phyloP scores from a whole-genome alignment of 2,329 filamentous ascomycete species.

The Fusarium pininemorale region DNA sequence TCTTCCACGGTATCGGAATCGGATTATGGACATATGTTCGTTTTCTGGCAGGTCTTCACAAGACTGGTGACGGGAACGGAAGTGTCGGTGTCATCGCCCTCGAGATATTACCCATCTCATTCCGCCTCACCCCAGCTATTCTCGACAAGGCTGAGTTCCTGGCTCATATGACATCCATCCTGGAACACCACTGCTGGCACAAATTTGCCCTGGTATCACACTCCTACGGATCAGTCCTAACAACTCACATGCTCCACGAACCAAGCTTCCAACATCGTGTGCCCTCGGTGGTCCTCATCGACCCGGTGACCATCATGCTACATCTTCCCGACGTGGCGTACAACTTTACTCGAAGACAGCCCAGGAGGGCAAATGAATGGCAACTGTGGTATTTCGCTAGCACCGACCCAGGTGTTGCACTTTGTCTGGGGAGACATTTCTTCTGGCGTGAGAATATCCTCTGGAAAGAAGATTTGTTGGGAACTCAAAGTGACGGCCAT shows the following conservation, averaged over 20 bases:
- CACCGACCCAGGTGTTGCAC: constrained; percentile 72
- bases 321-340: constrained; percentile 76
- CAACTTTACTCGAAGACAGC: constrained; percentile 70
- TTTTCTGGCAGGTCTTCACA: constrained; percentile 63
- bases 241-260: constrained; percentile 68
- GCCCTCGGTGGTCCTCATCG: constrained; percentile 57
- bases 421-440: constrained; percentile 71
- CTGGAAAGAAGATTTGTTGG: constrained; percentile 72
- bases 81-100: constrained; percentile 71
- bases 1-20: constrained; percentile 76
- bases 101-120: constrained; percentile 73
- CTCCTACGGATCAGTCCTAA: constrained; percentile 71
- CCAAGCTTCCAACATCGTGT: constrained; percentile 60
- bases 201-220: constrained; percentile 70
- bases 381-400: constrained; percentile 76
- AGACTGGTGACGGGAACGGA: constrained; percentile 43
- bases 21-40: constrained; percentile 70
- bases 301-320: constrained; percentile 73
- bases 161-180: constrained; percentile 63
- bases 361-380: constrained; percentile 71
- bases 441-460: constrained; percentile 77
- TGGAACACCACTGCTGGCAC: constrained; percentile 65
- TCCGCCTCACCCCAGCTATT: constrained; percentile 66
- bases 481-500: constrained; percentile 16
- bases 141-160: constrained; percentile 63